Base-by-base conservation (phyloP, 164 flowering plant species). In the Piper betle region DNA sequence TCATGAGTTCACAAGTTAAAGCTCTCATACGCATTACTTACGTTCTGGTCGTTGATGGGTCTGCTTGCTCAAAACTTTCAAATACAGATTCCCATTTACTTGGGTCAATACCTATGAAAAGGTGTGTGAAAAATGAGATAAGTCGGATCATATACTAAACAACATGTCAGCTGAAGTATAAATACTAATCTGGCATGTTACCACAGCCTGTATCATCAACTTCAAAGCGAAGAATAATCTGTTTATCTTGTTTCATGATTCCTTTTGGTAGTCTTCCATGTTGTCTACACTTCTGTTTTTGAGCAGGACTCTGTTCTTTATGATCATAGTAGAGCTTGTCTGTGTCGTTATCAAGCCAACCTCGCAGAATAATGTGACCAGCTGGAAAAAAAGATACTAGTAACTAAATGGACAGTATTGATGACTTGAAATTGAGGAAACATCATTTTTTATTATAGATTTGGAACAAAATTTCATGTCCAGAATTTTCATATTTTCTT, bases 51-150 rank as follows among this genome's bases (percentile, higher is more conserved):
- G 97, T 93, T 58, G 98, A 93, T 54, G 97, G 90, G 69, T 93
- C 98, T 19, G 97, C 98, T 78, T 93, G 98, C 78, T 89, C 98
- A 77, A 93, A 93, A 70, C 98, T 93, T 74, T 93, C 98, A 75
- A 93, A 93, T 4, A 93, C 98, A 33, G 97, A 79, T 60, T 93
- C 98, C 98, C 98, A 93, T 77, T 93, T 93, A 76, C 85, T 80
- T 64, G 94, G 94, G 79, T 87, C 96, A 73, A 93, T 93, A 48
- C 98, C 98, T 92, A 61, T 57, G 61, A 17, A 62, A 39, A 18
- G 19, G 18, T 50, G 55, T 48, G 19, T n/a, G 40, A 37, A 62
- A 53, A 25, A 18, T 15, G 37, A 50, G 55, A 38, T 55, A 55
- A 46, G 33, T 4, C 15, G 41, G 19, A 9, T 9, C 33, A 33